These are phyloP conservation scores for Fusarium equiseti DNA, from an alignment of 2,329 filamentous ascomycete genomes.

Conservation along the genomic window DNA sequence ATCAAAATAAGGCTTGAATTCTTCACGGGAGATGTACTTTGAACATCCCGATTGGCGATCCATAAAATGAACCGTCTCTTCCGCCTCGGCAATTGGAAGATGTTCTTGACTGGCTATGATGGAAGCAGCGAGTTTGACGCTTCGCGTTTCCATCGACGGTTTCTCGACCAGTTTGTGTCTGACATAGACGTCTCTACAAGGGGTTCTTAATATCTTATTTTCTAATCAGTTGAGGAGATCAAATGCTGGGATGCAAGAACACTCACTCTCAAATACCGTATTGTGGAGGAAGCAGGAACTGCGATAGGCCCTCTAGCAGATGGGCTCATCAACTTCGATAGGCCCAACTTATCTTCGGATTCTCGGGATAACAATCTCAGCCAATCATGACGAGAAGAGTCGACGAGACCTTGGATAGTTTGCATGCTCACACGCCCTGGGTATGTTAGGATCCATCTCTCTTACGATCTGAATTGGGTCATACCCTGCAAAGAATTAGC, in stretches of 20 bases:
- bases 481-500: neutral
- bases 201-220: neutral
- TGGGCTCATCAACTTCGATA: neutral
- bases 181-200: neutral
- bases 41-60: neutral
- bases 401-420: neutral
- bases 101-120: neutral
- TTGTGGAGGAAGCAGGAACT: neutral
- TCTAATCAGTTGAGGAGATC: neutral
- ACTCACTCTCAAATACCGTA: neutral
- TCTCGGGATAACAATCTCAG: neutral
- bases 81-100: neutral
- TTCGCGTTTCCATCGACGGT: neutral
- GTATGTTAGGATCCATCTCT: neutral
- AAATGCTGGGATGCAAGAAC: neutral
- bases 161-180: neutral
- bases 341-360: no score
- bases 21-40: neutral
- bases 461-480: neutral
- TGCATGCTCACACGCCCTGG: neutral
- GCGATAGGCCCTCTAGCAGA: neutral
- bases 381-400: neutral
- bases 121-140: neutral
- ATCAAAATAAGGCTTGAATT: neutral
- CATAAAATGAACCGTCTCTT: neutral